phyloP scores from a whole-genome alignment of 2,329 filamentous ascomycete genomes.

The Fragosphaeria purpurea region DNA sequence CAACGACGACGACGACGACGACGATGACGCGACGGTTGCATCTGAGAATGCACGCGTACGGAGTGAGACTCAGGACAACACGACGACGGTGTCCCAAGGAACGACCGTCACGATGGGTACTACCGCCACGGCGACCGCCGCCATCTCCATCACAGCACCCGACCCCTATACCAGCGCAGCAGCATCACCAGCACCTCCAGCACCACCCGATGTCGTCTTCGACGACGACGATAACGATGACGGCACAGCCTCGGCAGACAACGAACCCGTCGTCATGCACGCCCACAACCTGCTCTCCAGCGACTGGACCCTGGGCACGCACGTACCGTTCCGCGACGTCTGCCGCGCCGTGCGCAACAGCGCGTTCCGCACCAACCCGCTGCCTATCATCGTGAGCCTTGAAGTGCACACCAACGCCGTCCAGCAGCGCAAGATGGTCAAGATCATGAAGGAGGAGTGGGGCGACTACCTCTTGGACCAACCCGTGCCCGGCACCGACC shows the following conservation, averaged over 20 bases:
- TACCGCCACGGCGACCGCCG: background rate
- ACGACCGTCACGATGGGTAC: background rate
- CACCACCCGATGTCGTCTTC: slow-evolving; percentile 7
- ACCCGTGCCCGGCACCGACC: slow-evolving; percentile 38
- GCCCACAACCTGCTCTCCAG: slow-evolving; percentile 24
- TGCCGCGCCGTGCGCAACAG: slow-evolving; percentile 69
- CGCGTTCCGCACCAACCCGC: slow-evolving; percentile 63
- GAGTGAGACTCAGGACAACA: background rate
- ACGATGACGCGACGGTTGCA: background rate
- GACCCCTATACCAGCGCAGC: background rate
- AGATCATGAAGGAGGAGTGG: slow-evolving; percentile 90
- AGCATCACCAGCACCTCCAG: background rate
- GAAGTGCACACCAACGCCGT: slow-evolving; percentile 77
- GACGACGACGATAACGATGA: slow-evolving; percentile 12
- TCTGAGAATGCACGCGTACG: too few species aligned
- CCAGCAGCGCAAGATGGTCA: slow-evolving; percentile 86
- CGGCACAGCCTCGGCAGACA: slow-evolving; percentile 20
- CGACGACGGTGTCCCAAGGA: background rate
- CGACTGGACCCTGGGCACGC: slow-evolving; percentile 69
- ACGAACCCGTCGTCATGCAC: slow-evolving; percentile 75
- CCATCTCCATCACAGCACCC: slow-evolving; percentile 9
- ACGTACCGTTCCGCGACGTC: slow-evolving; percentile 80
- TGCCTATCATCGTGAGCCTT: slow-evolving; percentile 84
- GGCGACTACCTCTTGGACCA: slow-evolving; percentile 58
- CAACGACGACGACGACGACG: slow-evolving; percentile 13